A percentile compares a stretch with the other conserved stretches of the same genome.
Conservation (phyloP, 345 rosid species). For the Litchi chinensis region DNA sequence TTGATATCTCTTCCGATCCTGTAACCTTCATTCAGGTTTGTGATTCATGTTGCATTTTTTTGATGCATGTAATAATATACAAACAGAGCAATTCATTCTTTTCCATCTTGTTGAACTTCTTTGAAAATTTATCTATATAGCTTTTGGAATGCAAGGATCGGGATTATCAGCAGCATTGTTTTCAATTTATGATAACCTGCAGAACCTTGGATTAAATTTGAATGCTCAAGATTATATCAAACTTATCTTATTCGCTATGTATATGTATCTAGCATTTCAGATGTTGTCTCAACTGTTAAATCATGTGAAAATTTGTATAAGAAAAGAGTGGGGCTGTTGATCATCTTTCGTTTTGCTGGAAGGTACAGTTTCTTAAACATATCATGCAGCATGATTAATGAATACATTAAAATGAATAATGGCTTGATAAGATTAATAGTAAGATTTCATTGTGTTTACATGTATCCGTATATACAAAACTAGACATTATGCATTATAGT, state of each 20-base stretch:
- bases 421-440: neutral
- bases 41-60: neutral
- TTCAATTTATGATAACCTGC: neutral
- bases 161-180: no score
- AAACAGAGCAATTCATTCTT: neutral
- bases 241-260: neutral
- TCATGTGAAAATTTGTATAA: neutral
- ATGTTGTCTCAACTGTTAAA: neutral
- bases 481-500: neutral
- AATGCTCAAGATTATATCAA: neutral
- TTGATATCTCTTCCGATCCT: constrained; percentile 45
- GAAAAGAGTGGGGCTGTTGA: neutral
- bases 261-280: neutral
- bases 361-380: neutral
- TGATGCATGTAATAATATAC: neutral
- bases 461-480: neutral
- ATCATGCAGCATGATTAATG: neutral
- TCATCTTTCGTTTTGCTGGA: neutral
- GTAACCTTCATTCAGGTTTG: constrained; percentile 58
- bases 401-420: neutral
- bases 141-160: neutral
- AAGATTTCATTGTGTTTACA: neutral
- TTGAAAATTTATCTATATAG: neutral
- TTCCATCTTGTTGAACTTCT: neutral
- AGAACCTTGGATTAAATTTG: neutral